phyloP scores from a whole-genome alignment of 2,329 filamentous ascomycete species.

The Stagonosporopsis vannaccii region DNA sequence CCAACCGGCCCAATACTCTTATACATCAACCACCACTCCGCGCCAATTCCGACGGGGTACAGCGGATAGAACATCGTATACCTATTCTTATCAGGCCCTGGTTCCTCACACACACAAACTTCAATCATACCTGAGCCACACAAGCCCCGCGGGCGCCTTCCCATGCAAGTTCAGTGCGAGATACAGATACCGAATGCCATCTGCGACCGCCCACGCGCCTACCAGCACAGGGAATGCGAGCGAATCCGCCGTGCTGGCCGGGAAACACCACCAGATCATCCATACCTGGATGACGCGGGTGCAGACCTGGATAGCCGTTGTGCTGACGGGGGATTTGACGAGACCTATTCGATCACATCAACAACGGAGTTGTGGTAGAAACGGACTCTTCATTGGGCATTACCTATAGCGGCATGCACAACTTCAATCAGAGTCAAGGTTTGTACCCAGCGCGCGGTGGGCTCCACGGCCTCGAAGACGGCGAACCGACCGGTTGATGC shows the following conservation, averaged over 20 bases:
- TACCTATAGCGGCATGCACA: conserved; percentile 30
- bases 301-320: conserved; percentile 31
- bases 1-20: conserved; percentile 21
- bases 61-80: conserved; percentile 34
- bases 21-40: conserved; percentile 39
- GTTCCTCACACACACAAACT: background rate
- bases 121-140: conserved; percentile 29
- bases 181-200: conserved; percentile 32
- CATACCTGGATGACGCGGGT: conserved; percentile 40
- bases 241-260: conserved; percentile 24
- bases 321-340: conserved; percentile 33
- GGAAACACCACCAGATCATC: conserved; percentile 38
- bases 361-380: background rate
- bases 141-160: conserved; percentile 17
- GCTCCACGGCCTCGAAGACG: conserved; percentile 24
- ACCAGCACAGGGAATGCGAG: conserved; percentile 28
- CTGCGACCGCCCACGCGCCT: conserved; percentile 34
- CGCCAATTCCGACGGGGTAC: conserved; percentile 38
- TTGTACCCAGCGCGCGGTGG: conserved; percentile 29
- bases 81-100: background rate
- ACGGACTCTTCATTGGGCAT: no score
- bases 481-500: background rate
- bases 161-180: conserved; percentile 32
- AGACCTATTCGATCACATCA: conserved; percentile 19
- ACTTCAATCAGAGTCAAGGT: conserved; percentile 32